Conservation (phyloP, 768 basidiomycete species). For the Coprinopsis sp. region DNA sequence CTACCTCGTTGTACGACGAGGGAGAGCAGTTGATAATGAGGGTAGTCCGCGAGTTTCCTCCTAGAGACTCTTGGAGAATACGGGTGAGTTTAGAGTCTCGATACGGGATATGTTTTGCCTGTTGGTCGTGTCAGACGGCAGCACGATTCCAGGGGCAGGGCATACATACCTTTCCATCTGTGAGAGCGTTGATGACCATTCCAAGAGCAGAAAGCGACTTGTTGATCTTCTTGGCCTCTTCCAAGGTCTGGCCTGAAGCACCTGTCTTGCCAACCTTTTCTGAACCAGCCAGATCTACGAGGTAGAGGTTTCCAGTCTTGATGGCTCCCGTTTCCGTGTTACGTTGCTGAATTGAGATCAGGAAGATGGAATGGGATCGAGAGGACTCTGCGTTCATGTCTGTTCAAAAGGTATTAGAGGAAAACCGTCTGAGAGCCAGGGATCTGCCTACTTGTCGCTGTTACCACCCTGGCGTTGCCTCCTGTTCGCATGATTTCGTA, state of each 20-base stretch:
- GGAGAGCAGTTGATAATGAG: constrained; percentile 99
- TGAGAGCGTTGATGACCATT: constrained; percentile 99
- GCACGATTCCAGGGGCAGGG: not conserved
- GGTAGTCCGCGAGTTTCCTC: constrained; percentile 92
- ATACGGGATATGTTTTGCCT: constrained; percentile 97
- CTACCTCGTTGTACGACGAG: constrained; percentile 93
- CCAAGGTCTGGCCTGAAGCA: constrained; percentile 96
- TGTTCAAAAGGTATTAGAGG: constrained; percentile 26
- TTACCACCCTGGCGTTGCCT: constrained; percentile 84
- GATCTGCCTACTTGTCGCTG: constrained; percentile 77
- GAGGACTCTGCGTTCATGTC: constrained; percentile 99
- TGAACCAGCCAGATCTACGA: constrained; percentile 97
- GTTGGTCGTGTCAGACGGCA: constrained; percentile 4
- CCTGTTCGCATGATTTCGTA: constrained; percentile 99
- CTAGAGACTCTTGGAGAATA: constrained; percentile 96
- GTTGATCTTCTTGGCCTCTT: constrained; percentile 99
- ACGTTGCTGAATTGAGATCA: constrained; percentile 94
- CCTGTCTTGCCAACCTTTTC: constrained; percentile 99
- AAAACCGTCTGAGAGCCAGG: not conserved
- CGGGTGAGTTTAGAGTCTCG: constrained; percentile 99
- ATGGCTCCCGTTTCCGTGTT: constrained; percentile 94
- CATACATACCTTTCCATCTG: constrained; percentile 77
- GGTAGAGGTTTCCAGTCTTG: constrained; percentile 95
- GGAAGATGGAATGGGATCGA: constrained; percentile 97
- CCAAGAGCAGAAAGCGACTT: constrained; percentile 96